Base-by-base conservation (phyloP, 176 grass and related monocot species). In the Dendrocalamus sinicus region DNA sequence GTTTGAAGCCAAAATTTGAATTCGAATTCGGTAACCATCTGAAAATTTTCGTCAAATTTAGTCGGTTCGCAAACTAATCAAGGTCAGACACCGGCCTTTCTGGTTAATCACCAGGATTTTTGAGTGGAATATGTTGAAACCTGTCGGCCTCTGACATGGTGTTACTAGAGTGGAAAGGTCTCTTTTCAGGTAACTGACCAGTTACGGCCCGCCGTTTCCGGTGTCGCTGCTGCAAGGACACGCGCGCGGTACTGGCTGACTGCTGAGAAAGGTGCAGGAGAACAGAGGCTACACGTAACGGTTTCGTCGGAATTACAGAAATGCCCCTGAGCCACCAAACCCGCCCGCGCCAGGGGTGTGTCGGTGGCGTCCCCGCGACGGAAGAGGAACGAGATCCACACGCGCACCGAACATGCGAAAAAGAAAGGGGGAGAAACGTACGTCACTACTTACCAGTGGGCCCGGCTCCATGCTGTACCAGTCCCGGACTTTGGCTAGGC, bases 341-440 rank as follows among this genome's bases (percentile, higher is more conserved):
- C 4, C 4, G 37, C 37, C 71, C 19, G 14, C 19, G 11, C 3
- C 32, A 13, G 8, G 17, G 62, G 60, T 16, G 37, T 71, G 75
- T 86, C 84, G 75, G 75, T 79, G 84, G 84, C 45, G 7, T 10
- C 43, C 50, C 12, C 1, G 30, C n/a, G 19, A 85, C 22, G 20
- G 24, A 37, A 22, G 17, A 0, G 3, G 75, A 26, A 64, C 17
- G 83, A 59, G 63, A 85, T 70, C 63, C 63, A 70, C 83, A 67
- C 39, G 72, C 55, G 70, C 26, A 48, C 23, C 67, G 20, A 60
- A 47, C 73, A 35, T 35, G 73, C 83, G 10, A 23, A 23, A 35
- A 54, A 9, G 8, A n/a, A 41, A 41, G 52, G 4, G 14, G 4
- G 7, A 8, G 3, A 4, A 23, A 10, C 22, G 26, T 62, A 12